Evolutionary conservation across 2,329 filamentous ascomycete species (phyloP).

Genomic region (Dryadomyces quercivorus): DNA sequence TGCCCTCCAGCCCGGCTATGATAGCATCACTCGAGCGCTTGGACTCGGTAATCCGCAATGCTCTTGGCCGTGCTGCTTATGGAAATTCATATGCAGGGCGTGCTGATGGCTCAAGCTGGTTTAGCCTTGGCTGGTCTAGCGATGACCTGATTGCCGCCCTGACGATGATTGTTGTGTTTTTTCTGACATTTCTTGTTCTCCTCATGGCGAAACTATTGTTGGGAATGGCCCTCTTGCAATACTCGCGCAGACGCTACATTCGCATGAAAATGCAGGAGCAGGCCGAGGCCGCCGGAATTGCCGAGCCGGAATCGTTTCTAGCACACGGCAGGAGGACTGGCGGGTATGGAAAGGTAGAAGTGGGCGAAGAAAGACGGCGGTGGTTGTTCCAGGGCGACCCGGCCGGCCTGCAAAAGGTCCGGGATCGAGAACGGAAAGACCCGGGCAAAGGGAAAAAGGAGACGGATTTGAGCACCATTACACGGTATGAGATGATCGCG

Average conservation of each 20-base stretch:
- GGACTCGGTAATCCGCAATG: constrained; percentile 64
- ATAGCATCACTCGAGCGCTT: constrained; percentile 68
- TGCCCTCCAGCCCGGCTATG: constrained; percentile 58
- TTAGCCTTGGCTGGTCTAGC: constrained; percentile 33
- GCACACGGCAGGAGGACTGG: constrained; percentile 66
- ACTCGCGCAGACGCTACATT: constrained; percentile 65
- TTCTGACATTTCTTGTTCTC: constrained; percentile 73
- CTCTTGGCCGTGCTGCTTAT: constrained; percentile 63
- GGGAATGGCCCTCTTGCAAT: constrained; percentile 76
- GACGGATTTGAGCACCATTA: constrained; percentile 53
- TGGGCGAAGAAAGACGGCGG: constrained; percentile 73
- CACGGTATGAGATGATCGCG: constrained; percentile 86
- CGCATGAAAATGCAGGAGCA: constrained; percentile 65
- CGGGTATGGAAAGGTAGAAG: constrained; percentile 74
- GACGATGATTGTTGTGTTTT: constrained; percentile 79
- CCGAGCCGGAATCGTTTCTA: constrained; percentile 44
- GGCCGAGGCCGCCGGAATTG: constrained; percentile 29
- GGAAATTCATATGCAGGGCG: constrained; percentile 30
- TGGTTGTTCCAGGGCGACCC: constrained; percentile 82
- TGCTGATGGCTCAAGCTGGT: constrained; percentile 10
- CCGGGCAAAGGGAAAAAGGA: constrained; percentile 43
- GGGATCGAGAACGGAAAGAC: constrained; percentile 51
- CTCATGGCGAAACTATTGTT: constrained; percentile 76
- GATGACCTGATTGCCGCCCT: constrained; percentile 63
- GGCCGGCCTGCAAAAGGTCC: constrained; percentile 51